phyloP scores from a whole-genome alignment of 805 yeast species.

The Komagataella pastoris region DNA sequence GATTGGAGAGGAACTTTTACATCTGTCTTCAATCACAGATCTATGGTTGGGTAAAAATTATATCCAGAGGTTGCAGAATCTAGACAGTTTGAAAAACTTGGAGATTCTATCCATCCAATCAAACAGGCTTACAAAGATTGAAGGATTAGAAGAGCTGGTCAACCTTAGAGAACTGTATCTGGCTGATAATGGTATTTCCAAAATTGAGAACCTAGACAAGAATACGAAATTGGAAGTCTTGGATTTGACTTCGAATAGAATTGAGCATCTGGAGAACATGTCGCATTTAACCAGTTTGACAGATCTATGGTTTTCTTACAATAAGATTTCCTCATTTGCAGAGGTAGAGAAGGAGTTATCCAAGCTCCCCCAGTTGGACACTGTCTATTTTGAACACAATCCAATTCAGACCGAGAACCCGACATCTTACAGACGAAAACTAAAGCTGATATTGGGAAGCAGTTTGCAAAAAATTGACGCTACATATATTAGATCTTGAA shows the following conservation, averaged over 20 bases:
- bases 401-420: conserved; percentile 66
- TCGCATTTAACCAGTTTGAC: conserved; percentile 58
- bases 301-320: conserved; percentile 89
- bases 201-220: conserved; percentile 67
- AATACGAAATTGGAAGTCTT: conserved; percentile 54
- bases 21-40: conserved; percentile 46
- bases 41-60: conserved; percentile 90
- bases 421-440: conserved; percentile 78
- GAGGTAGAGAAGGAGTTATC: conserved; percentile 57
- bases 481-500: conserved; percentile 28
- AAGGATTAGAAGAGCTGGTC: conserved; percentile 62
- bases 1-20: conserved; percentile 42
- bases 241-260: conserved; percentile 70
- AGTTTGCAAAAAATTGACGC: conserved; percentile 83
- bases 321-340: conserved; percentile 53
- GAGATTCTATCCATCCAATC: conserved; percentile 80
- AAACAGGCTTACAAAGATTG: conserved; percentile 64
- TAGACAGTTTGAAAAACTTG: conserved; percentile 45
- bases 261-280: conserved; percentile 49
- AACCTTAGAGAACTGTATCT: conserved; percentile 78
- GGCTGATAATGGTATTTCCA: conserved; percentile 68
- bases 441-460: conserved; percentile 59
- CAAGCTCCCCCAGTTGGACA: conserved; percentile 51
- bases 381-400: conserved; percentile 89
- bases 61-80: conserved; percentile 50